phyloP scores from a whole-genome alignment of 208 protist genomes.

The Wallacemonas sp. region DNA sequence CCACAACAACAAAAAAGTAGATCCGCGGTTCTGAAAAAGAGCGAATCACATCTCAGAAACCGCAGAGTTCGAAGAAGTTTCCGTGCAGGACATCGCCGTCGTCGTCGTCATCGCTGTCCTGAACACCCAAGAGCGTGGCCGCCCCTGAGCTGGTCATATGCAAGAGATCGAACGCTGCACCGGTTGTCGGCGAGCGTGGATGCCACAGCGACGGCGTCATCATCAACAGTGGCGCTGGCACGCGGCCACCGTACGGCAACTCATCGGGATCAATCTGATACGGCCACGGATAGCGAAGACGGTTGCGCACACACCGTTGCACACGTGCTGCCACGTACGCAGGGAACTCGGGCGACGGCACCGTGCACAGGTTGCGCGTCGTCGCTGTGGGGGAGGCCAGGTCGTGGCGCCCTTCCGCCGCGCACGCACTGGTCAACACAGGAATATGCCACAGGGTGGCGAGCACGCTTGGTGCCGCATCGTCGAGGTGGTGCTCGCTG shows the following conservation, averaged over 20 bases:
- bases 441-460: not conserved
- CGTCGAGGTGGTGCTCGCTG: too few species aligned
- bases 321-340: not conserved
- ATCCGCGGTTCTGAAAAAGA: too few species aligned
- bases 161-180: not conserved
- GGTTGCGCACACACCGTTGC: not conserved
- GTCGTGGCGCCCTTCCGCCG: too few species aligned
- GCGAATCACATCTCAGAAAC: not conserved
- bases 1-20: too few species aligned
- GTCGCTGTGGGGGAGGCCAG: too few species aligned
- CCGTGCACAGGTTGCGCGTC: not conserved
- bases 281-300: constrained; percentile 10
- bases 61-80: constrained; percentile 10
- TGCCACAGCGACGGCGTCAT: constrained; percentile 6
- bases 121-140: not conserved
- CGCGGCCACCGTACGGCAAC: not conserved
- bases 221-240: not conserved
- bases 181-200: not conserved
- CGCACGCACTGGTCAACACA: too few species aligned
- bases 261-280: not conserved
- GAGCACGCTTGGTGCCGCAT: not conserved
- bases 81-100: too few species aligned
- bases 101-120: not conserved
- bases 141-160: constrained; percentile 3
- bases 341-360: not conserved